These are phyloP conservation scores for Scleroderma bovista DNA, from an alignment of 768 basidiomycete genomes.

Conservation along the genomic window DNA sequence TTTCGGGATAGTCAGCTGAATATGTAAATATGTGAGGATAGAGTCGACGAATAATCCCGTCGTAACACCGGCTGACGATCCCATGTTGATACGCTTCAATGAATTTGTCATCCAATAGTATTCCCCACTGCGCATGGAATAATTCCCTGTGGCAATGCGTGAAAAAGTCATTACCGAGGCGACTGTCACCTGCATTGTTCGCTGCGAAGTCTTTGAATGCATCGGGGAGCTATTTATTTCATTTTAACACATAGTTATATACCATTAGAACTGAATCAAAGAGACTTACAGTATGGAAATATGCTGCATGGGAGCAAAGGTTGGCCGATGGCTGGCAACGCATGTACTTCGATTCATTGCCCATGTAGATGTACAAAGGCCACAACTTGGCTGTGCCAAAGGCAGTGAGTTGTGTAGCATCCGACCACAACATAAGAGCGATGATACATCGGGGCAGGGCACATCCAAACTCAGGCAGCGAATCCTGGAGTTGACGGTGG, in stretches of 20 bases:
- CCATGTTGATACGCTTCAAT: conserved; percentile 9
- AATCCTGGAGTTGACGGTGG: too few species aligned
- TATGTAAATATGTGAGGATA: conserved; percentile 26
- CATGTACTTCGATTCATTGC: conserved; percentile 20
- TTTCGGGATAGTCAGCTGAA: conserved; percentile 32
- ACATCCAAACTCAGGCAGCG: too few species aligned
- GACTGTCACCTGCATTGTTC: not conserved
- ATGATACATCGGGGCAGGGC: conserved; percentile 9
- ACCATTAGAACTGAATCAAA: not conserved
- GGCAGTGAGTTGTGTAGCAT: conserved; percentile 26
- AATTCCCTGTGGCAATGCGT: conserved; percentile 11
- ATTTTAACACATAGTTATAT: not conserved
- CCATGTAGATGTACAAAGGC: conserved; percentile 21
- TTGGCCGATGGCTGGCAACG: conserved; percentile 9
- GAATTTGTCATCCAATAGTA: conserved; percentile 3
- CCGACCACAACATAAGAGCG: conserved; percentile 23
- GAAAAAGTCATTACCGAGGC: not conserved
- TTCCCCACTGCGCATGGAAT: conserved; percentile 5
- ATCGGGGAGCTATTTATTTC: conserved; percentile 13
- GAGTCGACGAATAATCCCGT: conserved; percentile 3
- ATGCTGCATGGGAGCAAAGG: conserved; percentile 7
- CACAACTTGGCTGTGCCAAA: conserved; percentile 26
- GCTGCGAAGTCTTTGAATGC: conserved; percentile 9
- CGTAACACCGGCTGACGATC: conserved; percentile 10
- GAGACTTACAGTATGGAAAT: conserved; percentile 6